Conservation (phyloP, 2,329 filamentous ascomycete species). For the Purpureocillium lavendulum region DNA sequence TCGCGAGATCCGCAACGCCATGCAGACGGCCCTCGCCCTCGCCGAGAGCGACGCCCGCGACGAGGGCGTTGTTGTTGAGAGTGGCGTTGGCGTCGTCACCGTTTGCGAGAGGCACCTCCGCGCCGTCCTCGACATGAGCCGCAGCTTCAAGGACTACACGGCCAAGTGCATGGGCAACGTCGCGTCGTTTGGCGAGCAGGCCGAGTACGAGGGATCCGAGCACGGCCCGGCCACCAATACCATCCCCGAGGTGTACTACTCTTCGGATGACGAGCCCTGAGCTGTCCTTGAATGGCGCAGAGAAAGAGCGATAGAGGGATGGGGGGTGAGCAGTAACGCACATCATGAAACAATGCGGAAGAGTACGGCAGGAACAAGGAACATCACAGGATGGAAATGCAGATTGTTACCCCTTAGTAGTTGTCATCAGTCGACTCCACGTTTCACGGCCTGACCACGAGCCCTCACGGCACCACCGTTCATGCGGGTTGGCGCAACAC, state of each 20-base stretch:
- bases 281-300: too few relatives aligned
- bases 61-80: conserved; percentile 9
- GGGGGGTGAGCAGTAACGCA: too few relatives aligned
- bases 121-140: conserved; percentile 26
- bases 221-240: not conserved
- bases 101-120: conserved; percentile 23
- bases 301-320: too few relatives aligned
- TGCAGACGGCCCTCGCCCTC: conserved; percentile 35
- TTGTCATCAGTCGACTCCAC: too few relatives aligned
- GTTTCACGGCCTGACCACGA: too few relatives aligned
- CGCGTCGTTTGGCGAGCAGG: conserved; percentile 2
- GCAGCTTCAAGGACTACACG: conserved; percentile 23
- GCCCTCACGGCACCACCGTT: too few relatives aligned
- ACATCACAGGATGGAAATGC: too few relatives aligned
- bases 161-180: conserved; percentile 4
- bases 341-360: too few relatives aligned
- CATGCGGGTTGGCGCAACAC: too few relatives aligned
- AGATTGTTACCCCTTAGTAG: too few relatives aligned
- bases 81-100: conserved; percentile 18
- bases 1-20: conserved; percentile 32
- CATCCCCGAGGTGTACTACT: not conserved
- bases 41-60: conserved; percentile 33
- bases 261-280: too few relatives aligned
- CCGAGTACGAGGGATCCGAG: conserved; percentile 10
- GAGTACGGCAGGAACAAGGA: too few relatives aligned